These are phyloP conservation scores for Talaromyces adpressus DNA, from an alignment of 495 filamentous ascomycete genomes.

Conservation along the genomic window DNA sequence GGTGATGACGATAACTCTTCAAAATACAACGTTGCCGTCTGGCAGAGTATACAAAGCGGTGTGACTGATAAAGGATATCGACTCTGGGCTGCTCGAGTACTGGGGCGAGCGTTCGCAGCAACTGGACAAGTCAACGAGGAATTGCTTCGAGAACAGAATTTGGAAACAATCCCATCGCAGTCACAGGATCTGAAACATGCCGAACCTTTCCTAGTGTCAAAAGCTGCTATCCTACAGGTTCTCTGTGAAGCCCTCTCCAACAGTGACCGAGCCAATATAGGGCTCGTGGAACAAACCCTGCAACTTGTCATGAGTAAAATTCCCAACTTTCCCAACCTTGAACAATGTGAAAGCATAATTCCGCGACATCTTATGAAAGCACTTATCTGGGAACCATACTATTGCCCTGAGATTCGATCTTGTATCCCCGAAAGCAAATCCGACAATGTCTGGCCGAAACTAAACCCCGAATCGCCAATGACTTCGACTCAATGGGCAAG, in stretches of 20 bases:
- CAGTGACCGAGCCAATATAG: slow-evolving; percentile 54
- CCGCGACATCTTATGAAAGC: slow-evolving; percentile 31
- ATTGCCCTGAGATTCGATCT: slow-evolving; percentile 23
- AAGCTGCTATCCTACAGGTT: slow-evolving; percentile 49
- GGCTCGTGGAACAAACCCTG: slow-evolving; percentile 71
- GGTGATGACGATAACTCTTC: slow-evolving; percentile 53
- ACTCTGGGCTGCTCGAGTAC: slow-evolving; percentile 74
- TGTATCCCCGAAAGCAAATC: background rate
- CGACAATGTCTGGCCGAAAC: slow-evolving; percentile 1
- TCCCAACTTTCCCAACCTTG: slow-evolving; percentile 33
- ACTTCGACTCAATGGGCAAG: slow-evolving; percentile 53
- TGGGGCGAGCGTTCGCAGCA: slow-evolving; percentile 77
- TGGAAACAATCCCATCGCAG: background rate
- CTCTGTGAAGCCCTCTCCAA: slow-evolving; percentile 63
- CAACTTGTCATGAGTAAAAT: slow-evolving; percentile 60
- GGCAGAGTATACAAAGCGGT: slow-evolving; percentile 61
- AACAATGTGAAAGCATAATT: slow-evolving; percentile 39
- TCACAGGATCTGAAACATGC: background rate
- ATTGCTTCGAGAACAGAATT: slow-evolving; percentile 34
- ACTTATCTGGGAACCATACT: slow-evolving; percentile 39
- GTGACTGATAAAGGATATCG: slow-evolving; percentile 60
- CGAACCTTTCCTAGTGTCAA: slow-evolving; percentile 28
- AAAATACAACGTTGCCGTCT: slow-evolving; percentile 57
- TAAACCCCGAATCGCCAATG: slow-evolving; percentile 11
- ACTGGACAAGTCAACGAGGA: slow-evolving; percentile 52